Evolutionary conservation across 805 yeast species (phyloP), one percentile per base, ranked within the genome.

Genomic region (Lipomyces kockii): DNA sequence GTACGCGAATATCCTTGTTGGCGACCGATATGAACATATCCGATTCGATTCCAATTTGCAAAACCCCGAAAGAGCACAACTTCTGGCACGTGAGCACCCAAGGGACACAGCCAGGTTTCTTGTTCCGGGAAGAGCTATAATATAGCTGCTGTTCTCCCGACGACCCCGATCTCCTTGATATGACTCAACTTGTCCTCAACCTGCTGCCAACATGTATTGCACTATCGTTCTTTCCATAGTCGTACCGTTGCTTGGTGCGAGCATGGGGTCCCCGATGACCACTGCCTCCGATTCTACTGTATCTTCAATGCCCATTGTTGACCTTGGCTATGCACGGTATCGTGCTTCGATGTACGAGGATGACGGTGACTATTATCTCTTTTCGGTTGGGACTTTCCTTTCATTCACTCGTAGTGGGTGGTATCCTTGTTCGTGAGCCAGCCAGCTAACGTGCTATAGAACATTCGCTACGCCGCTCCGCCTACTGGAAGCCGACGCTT

Each of bases 381-480:
- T 25, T 25, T 58, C 43, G 25, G 62, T 59, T n/a, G 57, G 63
- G 5, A 46, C 63, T 12, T 25, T 52, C 55, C 46, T 17, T 11
- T 32, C 17, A 12, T 17, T 56, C 17, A n/a, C n/a, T 55, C 20
- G 1, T 55, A 17, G 53, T 37, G 43, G 14, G 4, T 9, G 49
- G 20, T 43, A 6, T 43, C 20, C 22, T 58, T 34, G 62, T 35
- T 35, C 6, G 29, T 35, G n/a, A 27, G 12, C n/a, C 22, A 17
- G 20, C 49, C 49, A 43, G 12, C 22, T 43, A 17, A 39, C 34
- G 53, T 17, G 54, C 12, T 61, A 52, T 53, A 49, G 49, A 68
- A 70, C 62, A 66, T 70, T 39, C 67, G 72, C 17, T 70, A 65
- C 60, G 73, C 73, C 3, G 69, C 70, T 6, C 72, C 73, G 3